phyloP scores from a whole-genome alignment of 768 basidiomycete genomes.

The Exidia glandulosa region DNA sequence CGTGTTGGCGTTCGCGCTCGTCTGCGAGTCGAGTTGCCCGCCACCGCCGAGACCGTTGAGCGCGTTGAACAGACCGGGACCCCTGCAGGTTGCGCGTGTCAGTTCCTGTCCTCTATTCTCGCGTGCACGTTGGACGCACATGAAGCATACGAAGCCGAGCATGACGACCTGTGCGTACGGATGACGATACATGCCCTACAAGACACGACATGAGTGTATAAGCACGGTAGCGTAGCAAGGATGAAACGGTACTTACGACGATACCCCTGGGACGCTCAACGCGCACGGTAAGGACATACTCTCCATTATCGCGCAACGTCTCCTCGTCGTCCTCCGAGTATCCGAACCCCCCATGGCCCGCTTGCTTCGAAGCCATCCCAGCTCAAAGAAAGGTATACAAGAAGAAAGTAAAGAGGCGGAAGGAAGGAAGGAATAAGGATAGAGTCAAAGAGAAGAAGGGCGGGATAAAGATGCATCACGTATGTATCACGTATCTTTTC shows the following conservation, averaged over 20 bases:
- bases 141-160: slow-evolving; percentile 58
- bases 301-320: not conserved
- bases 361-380: no score
- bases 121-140: slow-evolving; percentile 8
- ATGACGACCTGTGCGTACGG: slow-evolving; percentile 49
- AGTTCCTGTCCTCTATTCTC: not conserved
- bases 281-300: slow-evolving; percentile 12
- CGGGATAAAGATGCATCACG: not conserved
- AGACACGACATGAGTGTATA: no score
- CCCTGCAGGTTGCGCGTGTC: not conserved
- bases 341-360: not conserved
- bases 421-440: not conserved
- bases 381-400: slow-evolving; percentile 2
- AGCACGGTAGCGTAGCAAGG: slow-evolving; percentile 14
- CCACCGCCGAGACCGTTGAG: slow-evolving; percentile 71
- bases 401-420: not conserved
- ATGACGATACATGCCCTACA: slow-evolving; percentile 48
- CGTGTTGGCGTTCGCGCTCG: slow-evolving; percentile 57
- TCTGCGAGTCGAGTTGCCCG: slow-evolving; percentile 56
- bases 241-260: slow-evolving; percentile 53
- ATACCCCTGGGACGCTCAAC: slow-evolving; percentile 40
- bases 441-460: not conserved
- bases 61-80: slow-evolving; percentile 65
- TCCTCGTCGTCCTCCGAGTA: not conserved
- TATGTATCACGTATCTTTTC: no score